Base-by-base conservation (phyloP, 805 yeast species). In the Yarrowia sp. region DNA sequence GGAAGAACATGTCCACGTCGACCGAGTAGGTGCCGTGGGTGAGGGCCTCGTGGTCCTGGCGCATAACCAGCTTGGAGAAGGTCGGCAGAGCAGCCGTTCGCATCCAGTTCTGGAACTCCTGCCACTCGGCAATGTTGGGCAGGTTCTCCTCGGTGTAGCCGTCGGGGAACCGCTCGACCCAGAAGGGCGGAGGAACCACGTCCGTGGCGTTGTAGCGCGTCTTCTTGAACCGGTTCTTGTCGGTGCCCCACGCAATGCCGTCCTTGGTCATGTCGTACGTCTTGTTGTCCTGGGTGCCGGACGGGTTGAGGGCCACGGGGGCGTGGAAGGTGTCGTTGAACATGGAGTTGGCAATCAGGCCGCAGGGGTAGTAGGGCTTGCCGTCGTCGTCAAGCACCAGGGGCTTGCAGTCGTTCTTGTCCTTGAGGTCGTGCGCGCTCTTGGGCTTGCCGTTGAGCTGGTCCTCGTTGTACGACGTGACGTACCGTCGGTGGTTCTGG, bases 31-130 rank as follows among this genome's bases (percentile, higher is more conserved):
- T 81, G 3, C 98, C 98, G 10, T 81, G 76, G 0, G 71, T 65
- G 64, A 93, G 73, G 1, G 81, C 69, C 0, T 76, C 76, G 2
- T 83, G 77, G 63, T 84, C 86, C 74, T 90, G 92, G 67, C 87
- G 84, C 47, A 87, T 80, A 41, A 91, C 92, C 35, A 91, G 75
- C 71, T 94, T 93, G 78, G 87, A 84, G 70, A 94, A 93, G 12
- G 87, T 83, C 25, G 98, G 96, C 65, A 93, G 78, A 0, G 96
- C 97, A 0, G 98, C 97, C 1, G 97, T 91, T 69, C 96, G 84
- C 97, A 93, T 93, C 99, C 99, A 93, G 73, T 91, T 93, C 77
- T 91, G 97, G 68, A 93, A 82, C 66, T 85, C 85, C 71, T 90
- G 93, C 90, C 94, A 85, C 35, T 75, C 71, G 1, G 88, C 80